Evolutionary conservation across 2,329 filamentous ascomycete genomes (phyloP).

Genomic region (Sarocladium kiliense): DNA sequence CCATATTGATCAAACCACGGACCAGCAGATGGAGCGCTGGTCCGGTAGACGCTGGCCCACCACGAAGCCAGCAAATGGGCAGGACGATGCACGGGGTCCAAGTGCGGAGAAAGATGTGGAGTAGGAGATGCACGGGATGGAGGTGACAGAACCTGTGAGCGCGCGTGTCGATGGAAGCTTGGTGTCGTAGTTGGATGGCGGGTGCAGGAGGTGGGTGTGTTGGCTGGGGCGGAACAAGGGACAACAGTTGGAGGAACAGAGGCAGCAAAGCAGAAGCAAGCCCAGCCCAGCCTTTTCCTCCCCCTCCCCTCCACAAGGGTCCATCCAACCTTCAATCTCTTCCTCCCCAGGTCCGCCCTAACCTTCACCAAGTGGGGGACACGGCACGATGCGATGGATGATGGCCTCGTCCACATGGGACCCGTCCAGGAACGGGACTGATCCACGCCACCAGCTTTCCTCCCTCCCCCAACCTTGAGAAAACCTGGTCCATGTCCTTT

Average conservation of each 20-base stretch:
- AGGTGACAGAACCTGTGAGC: not conserved
- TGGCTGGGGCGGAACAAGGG: not conserved
- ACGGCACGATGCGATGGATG: slow-evolving; percentile 8
- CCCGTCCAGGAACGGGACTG: slow-evolving; percentile 5
- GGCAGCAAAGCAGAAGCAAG: not conserved
- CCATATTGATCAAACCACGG: not conserved
- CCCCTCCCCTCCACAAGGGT: not conserved
- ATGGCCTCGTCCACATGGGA: slow-evolving; percentile 5
- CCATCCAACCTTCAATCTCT: slow-evolving; percentile 2
- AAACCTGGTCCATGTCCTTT: not conserved
- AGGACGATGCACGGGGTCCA: not conserved
- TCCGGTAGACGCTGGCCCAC: slow-evolving; percentile 2
- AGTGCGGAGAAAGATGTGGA: slow-evolving; percentile 5
- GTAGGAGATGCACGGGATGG: not conserved
- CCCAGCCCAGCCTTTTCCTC: not conserved
- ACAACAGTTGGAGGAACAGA: too few relatives aligned
- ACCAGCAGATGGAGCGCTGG: not conserved
- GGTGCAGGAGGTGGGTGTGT: not conserved
- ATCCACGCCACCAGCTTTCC: slow-evolving; percentile 2
- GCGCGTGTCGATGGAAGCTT: not conserved
- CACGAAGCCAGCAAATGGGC: not conserved
- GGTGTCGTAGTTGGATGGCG: not conserved
- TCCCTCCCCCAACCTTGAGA: not conserved
- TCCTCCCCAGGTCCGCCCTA: not conserved
- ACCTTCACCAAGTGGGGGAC: slow-evolving; percentile 3